Conservation (phyloP, 208 protist species). For the Wallacemonas rigidus region DNA sequence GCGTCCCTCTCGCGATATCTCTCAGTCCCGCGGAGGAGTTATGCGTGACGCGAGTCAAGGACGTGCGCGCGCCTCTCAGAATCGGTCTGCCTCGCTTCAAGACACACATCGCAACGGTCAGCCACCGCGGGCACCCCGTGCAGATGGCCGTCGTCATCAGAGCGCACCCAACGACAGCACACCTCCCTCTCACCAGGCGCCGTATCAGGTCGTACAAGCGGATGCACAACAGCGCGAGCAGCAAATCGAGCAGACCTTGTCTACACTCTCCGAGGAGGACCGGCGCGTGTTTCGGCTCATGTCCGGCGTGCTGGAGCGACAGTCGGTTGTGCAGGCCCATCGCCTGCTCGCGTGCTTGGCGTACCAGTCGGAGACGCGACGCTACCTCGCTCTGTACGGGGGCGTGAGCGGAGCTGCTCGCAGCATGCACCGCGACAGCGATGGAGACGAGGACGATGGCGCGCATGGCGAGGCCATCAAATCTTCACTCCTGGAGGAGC, state of each 20-base stretch:
- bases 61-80: not conserved
- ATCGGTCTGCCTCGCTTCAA: slow-evolving; percentile 5
- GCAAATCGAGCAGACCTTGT: slow-evolving; percentile 1
- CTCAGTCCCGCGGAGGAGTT: not conserved
- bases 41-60: not conserved
- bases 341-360: slow-evolving; percentile 10
- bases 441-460: slow-evolving; percentile 3
- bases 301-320: slow-evolving; percentile 16
- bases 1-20: not conserved
- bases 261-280: slow-evolving; percentile 17
- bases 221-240: slow-evolving; percentile 17
- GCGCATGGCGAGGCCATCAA: not conserved
- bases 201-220: not conserved
- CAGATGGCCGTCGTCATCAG: not conserved
- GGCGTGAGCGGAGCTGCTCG: not conserved
- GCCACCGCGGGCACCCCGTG: not conserved
- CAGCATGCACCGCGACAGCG: not conserved
- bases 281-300: slow-evolving; percentile 19
- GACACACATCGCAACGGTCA: not conserved
- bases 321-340: slow-evolving; percentile 8
- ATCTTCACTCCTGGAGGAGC: not conserved
- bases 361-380: slow-evolving; percentile 17
- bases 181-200: not conserved
- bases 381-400: slow-evolving; percentile 17
- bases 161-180: not conserved